These are phyloP conservation scores for Pestalotiopsis sp. DNA, from an alignment of 2,329 filamentous ascomycete genomes.

Conservation along the genomic window DNA sequence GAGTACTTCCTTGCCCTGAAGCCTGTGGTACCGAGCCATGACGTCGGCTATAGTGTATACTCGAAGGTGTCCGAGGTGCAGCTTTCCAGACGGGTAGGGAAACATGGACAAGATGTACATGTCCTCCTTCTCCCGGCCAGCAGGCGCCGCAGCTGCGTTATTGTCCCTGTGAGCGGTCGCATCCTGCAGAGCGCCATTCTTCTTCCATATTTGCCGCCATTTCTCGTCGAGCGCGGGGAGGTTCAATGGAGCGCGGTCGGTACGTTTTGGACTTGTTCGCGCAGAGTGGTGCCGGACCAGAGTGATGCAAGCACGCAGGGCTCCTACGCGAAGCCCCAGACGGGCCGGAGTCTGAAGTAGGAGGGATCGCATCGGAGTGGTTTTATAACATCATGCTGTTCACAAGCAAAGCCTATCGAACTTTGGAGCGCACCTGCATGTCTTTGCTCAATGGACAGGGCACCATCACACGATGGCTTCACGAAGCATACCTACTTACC, in stretches of 20 bases:
- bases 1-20: conserved; percentile 75
- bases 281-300: neutral
- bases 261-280: neutral
- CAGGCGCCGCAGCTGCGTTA: neutral
- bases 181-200: conserved; percentile 11
- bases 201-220: conserved; percentile 53
- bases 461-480: neutral
- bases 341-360: conserved; percentile 7
- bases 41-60: conserved; percentile 93
- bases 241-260: conserved; percentile 37
- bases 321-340: conserved; percentile 1
- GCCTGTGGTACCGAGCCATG: conserved; percentile 72
- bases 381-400: neutral
- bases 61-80: conserved; percentile 85
- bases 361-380: conserved; percentile 13
- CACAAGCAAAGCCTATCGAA: neutral
- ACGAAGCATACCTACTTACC: neutral
- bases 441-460: neutral
- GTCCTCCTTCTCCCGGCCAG: conserved; percentile 30
- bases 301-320: conserved; percentile 2
- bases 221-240: conserved; percentile 51
- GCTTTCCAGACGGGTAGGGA: conserved; percentile 83
- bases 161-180: neutral
- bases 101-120: conserved; percentile 89
- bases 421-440: neutral